Evolutionary conservation across 345 rosid genomes (phyloP).

Genomic region (Isatis tinctoria): DNA sequence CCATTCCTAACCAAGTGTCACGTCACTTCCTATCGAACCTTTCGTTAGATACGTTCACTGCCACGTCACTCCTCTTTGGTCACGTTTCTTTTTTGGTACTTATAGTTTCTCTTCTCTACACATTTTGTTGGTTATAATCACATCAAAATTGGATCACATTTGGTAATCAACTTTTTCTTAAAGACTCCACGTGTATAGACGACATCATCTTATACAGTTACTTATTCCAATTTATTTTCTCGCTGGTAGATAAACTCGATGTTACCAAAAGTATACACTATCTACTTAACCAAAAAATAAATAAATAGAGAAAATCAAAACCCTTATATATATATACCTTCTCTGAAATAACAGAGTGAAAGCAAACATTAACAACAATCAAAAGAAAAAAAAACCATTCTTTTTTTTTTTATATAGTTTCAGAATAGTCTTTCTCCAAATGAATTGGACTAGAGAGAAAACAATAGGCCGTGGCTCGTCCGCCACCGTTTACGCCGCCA

Average conservation of each 20-base stretch:
- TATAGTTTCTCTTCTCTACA: background rate
- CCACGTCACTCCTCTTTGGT: conserved; percentile 30
- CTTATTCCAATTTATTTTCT: background rate
- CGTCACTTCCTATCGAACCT: conserved; percentile 31
- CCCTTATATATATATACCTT: conserved; percentile 19
- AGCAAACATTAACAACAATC: conserved; percentile 9
- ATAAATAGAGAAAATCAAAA: background rate
- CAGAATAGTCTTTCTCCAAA: conserved; percentile 22
- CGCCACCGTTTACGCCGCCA: conserved; percentile 63
- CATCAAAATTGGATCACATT: conserved; percentile 15
- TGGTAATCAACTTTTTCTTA: conserved; percentile 18
- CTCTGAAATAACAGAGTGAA: conserved; percentile 4
- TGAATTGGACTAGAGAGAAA: conserved; percentile 70
- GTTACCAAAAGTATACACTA: conserved; percentile 38
- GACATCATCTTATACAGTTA: background rate
- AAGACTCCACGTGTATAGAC: conserved; percentile 24
- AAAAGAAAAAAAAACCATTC: background rate
- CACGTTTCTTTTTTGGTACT: conserved; percentile 24
- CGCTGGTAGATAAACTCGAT: conserved; percentile 30
- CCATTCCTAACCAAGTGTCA: conserved; percentile 32
- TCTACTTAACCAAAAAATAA: background rate
- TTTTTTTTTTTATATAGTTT: background rate
- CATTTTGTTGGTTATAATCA: conserved; percentile 11
- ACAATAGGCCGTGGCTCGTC: conserved; percentile 67
- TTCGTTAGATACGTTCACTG: conserved; percentile 19